phyloP scores from a whole-genome alignment of 371 early-diverging fungal species.

The Synchytrium microbalum region DNA sequence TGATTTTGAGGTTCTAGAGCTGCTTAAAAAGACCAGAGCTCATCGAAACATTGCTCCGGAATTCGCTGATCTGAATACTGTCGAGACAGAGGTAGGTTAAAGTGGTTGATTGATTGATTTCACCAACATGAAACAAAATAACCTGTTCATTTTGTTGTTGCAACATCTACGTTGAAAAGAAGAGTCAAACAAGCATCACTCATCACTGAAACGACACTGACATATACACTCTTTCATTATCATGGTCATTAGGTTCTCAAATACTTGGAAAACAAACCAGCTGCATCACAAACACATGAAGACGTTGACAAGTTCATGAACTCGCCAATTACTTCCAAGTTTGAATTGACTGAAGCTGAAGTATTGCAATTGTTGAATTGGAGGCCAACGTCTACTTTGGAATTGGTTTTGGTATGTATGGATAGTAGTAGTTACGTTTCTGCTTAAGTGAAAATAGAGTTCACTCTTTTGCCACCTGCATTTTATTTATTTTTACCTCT shows the following conservation, averaged over 20 bases:
- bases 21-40: neutral
- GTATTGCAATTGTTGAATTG: constrained; percentile 7
- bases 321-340: neutral
- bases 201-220: too few relatives aligned
- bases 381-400: neutral
- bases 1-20: neutral
- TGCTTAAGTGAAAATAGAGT: too few relatives aligned
- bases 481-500: neutral
- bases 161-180: too few relatives aligned
- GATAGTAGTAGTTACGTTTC: too few relatives aligned
- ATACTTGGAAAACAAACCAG: constrained; percentile 1
- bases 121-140: too few relatives aligned
- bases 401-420: neutral
- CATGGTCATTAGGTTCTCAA: neutral
- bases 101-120: too few relatives aligned
- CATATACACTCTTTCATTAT: neutral
- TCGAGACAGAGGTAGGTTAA: neutral
- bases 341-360: constrained; percentile 6
- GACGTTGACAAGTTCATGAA: neutral
- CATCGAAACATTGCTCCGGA: neutral
- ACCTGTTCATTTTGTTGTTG: neutral
- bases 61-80: neutral
- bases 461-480: too few relatives aligned
- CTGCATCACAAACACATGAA: neutral
- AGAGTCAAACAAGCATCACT: neutral